phyloP scores from a whole-genome alignment of 2,329 filamentous ascomycete genomes.

The Albophoma yamanashiensis region DNA sequence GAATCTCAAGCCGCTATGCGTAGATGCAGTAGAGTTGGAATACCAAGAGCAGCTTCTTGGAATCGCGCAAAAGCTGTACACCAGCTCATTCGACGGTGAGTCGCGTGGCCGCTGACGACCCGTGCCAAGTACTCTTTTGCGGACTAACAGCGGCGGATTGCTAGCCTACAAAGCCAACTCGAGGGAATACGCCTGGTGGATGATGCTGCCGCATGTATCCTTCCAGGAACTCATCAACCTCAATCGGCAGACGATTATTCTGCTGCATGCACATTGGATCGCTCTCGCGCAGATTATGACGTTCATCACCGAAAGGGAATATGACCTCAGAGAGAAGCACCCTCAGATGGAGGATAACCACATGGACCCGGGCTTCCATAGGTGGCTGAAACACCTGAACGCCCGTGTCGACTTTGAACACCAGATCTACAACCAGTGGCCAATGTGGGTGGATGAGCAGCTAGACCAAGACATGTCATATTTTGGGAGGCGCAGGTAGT shows the following conservation, averaged over 20 bases:
- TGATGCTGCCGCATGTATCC: slow-evolving; percentile 40
- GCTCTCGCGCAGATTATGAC: slow-evolving; percentile 43
- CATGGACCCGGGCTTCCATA: slow-evolving; percentile 31
- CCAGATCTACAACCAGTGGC: slow-evolving; percentile 38
- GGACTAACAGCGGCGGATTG: neutral
- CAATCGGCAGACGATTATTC: slow-evolving; percentile 30
- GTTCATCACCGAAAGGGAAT: slow-evolving; percentile 32
- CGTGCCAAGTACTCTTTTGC: neutral
- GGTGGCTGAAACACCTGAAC: slow-evolving; percentile 43
- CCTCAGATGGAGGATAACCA: slow-evolving; percentile 10
- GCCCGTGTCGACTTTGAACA: slow-evolving; percentile 32
- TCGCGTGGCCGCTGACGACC: neutral
- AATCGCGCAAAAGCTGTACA: slow-evolving; percentile 40
- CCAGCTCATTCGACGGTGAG: slow-evolving; percentile 42
- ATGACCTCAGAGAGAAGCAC: slow-evolving; percentile 17
- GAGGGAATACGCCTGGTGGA: slow-evolving; percentile 46
- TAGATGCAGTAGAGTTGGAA: slow-evolving; percentile 29
- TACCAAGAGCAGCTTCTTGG: slow-evolving; percentile 34
- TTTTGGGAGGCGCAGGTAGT: slow-evolving; percentile 26
- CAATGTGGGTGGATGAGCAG: slow-evolving; percentile 42
- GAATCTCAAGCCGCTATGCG: slow-evolving; percentile 31
- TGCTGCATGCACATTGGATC: slow-evolving; percentile 45
- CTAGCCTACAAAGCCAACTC: slow-evolving; percentile 39
- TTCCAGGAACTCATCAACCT: slow-evolving; percentile 40
- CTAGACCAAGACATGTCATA: slow-evolving; percentile 31